Conservation (phyloP, 2,329 filamentous ascomycete genomes). For the Colletotrichum camelliae region DNA sequence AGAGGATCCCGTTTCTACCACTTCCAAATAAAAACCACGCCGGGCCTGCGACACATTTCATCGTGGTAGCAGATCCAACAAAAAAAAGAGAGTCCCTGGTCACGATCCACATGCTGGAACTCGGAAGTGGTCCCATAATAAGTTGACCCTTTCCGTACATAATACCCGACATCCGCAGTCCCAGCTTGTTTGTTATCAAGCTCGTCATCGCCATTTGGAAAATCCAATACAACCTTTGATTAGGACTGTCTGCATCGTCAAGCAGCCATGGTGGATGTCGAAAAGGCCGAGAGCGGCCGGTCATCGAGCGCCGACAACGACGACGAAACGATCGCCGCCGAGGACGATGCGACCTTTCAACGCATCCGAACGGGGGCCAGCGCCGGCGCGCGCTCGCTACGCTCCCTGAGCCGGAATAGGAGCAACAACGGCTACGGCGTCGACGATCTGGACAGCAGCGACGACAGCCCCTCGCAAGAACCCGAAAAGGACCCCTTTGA, state of each 20-base stretch:
- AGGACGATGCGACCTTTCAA: conserved; percentile 23
- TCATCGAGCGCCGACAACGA: conserved; percentile 5
- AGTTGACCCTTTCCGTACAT: neutral
- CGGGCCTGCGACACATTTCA: neutral
- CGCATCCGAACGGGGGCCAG: conserved; percentile 27
- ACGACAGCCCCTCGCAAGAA: conserved; percentile 8
- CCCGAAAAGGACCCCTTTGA: conserved; percentile 56
- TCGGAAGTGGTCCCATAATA: conserved; percentile 11
- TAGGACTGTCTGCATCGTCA: too few relatives aligned
- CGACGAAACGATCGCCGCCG: neutral
- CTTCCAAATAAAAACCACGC: neutral
- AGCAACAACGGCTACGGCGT: conserved; percentile 53
- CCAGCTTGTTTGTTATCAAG: neutral
- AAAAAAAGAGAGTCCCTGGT: neutral
- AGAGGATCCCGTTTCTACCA: neutral
- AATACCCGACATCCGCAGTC: conserved; percentile 13
- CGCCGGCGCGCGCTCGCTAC: neutral
- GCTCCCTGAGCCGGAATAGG: conserved; percentile 33
- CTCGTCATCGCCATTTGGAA: neutral
- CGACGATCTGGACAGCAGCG: conserved; percentile 32
- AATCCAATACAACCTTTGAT: neutral
- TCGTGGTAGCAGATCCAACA: neutral
- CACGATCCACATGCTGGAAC: conserved; percentile 15
- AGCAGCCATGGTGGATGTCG: conserved; percentile 2
- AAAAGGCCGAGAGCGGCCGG: conserved; percentile 17